Evolutionary conservation across 768 basidiomycete species (phyloP).

Genomic region (Paxillus involutus): DNA sequence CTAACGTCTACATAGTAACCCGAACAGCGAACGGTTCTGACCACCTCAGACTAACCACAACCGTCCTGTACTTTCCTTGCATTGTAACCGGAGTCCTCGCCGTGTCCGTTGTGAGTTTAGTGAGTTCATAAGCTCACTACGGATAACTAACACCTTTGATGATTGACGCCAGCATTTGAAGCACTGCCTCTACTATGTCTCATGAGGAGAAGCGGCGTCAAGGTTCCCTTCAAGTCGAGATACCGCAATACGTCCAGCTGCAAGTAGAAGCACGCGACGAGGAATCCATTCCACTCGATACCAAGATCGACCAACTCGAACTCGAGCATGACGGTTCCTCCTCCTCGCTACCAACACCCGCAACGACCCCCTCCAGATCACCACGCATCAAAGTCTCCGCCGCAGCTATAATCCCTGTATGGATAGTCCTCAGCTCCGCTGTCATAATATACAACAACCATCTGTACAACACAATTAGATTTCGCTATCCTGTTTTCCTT

Average conservation of each 20-base stretch:
- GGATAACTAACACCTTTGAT: not conserved
- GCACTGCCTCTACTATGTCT: slow-evolving; percentile 14
- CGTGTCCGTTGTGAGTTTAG: not conserved
- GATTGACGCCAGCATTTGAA: not conserved
- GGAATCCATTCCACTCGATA: slow-evolving; percentile 2
- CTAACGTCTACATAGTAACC: too few relatives aligned
- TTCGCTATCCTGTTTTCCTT: slow-evolving; percentile 90
- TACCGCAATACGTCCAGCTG: slow-evolving; percentile 17
- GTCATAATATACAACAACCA: slow-evolving; percentile 98
- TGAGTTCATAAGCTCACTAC: not conserved
- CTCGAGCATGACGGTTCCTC: slow-evolving; percentile 5
- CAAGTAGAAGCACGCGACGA: slow-evolving; percentile 19
- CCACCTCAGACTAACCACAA: too few relatives aligned
- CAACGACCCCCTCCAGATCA: slow-evolving; percentile 40
- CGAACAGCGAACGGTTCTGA: too few relatives aligned
- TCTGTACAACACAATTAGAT: slow-evolving; percentile 78
- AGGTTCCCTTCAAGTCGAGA: slow-evolving; percentile 11
- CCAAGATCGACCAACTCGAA: not conserved
- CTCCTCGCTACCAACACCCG: slow-evolving; percentile 56
- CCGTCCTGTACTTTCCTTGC: too few relatives aligned
- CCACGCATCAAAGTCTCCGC: slow-evolving; percentile 60
- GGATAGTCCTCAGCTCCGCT: slow-evolving; percentile 85
- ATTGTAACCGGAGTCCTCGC: too few relatives aligned
- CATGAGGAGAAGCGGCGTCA: slow-evolving; percentile 24
- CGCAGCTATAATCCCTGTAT: slow-evolving; percentile 79